phyloP scores from a whole-genome alignment of 495 filamentous ascomycete species.

The Tuber melanosporum region DNA sequence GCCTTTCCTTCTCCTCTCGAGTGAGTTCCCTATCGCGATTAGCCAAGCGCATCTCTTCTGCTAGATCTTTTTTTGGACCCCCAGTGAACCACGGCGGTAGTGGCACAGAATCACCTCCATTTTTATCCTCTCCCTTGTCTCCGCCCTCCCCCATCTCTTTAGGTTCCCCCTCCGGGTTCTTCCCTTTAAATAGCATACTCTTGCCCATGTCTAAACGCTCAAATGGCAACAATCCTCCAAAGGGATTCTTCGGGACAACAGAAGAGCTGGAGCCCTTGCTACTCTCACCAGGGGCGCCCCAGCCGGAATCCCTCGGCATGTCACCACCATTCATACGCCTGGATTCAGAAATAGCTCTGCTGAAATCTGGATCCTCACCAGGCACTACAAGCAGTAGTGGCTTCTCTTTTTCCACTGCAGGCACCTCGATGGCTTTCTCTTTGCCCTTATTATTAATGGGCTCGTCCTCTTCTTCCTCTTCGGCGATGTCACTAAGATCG shows the following conservation, averaged over 20 bases:
- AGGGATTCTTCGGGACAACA: slow-evolving; percentile 45
- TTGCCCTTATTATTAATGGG: slow-evolving; percentile 32
- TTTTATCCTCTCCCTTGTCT: slow-evolving; percentile 44
- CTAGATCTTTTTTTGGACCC: slow-evolving; percentile 49
- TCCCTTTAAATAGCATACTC: slow-evolving; percentile 39
- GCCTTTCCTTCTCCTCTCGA: slow-evolving; percentile 24
- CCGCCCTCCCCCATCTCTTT: slow-evolving; percentile 29
- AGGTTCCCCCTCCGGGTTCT: slow-evolving; percentile 27
- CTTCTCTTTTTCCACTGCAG: not conserved
- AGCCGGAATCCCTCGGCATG: slow-evolving; percentile 43
- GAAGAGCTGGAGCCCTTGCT: slow-evolving; percentile 36
- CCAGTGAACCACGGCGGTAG: slow-evolving; percentile 83
- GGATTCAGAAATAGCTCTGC: slow-evolving; percentile 51
- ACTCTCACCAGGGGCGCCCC: slow-evolving; percentile 41
- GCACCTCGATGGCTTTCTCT: slow-evolving; percentile 33
- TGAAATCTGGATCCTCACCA: slow-evolving; percentile 48
- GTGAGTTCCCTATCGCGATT: slow-evolving; percentile 23
- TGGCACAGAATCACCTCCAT: slow-evolving; percentile 55
- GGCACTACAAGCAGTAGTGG: slow-evolving; percentile 26
- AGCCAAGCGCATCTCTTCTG: slow-evolving; percentile 47
- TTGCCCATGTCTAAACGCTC: slow-evolving; percentile 68
- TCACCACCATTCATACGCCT: slow-evolving; percentile 46
- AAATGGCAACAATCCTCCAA: slow-evolving; percentile 81
- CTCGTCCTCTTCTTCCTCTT: slow-evolving; percentile 30
- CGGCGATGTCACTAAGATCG: slow-evolving; percentile 33